phyloP scores from a whole-genome alignment of 306 rosid species.

The Vigna radiata region DNA sequence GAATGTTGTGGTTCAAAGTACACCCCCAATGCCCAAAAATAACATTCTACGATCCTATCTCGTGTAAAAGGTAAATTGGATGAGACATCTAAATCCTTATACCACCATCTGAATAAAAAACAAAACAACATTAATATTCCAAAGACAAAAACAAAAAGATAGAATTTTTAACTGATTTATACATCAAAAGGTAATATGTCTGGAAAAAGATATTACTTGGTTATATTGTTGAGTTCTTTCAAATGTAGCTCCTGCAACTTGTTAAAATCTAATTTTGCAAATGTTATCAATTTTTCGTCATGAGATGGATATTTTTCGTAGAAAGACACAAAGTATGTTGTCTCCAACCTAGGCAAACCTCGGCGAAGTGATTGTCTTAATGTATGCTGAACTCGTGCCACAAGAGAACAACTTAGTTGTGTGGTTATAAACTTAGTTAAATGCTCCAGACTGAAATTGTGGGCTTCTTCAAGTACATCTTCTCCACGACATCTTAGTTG shows the following conservation, averaged over 20 bases:
- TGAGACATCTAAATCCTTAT: conserved; percentile 37
- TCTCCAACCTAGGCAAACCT: conserved; percentile 47
- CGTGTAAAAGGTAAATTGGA: conserved; percentile 45
- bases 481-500: conserved; percentile 51
- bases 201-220: conserved; percentile 30
- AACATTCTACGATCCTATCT: conserved; percentile 59
- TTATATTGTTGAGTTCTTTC: conserved; percentile 43
- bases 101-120: conserved; percentile 54
- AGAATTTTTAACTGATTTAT: no score
- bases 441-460: not conserved
- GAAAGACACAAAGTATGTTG: conserved; percentile 43
- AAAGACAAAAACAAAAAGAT: no score
- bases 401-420: conserved; percentile 36
- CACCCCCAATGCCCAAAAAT: conserved; percentile 51
- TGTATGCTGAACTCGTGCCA: conserved; percentile 41
- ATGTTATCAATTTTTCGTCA: conserved; percentile 37
- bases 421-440: not conserved
- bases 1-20: conserved; percentile 45
- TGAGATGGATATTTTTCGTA: conserved; percentile 53
- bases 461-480: conserved; percentile 52
- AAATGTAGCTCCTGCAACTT: conserved; percentile 52
- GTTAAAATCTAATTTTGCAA: conserved; percentile 64
- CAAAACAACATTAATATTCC: no score
- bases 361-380: conserved; percentile 47
- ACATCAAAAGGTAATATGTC: no score